Evolutionary conservation across 805 yeast species (phyloP), one percentile per base, ranked within the genome.

Genomic region (Ogataea methylovora): DNA sequence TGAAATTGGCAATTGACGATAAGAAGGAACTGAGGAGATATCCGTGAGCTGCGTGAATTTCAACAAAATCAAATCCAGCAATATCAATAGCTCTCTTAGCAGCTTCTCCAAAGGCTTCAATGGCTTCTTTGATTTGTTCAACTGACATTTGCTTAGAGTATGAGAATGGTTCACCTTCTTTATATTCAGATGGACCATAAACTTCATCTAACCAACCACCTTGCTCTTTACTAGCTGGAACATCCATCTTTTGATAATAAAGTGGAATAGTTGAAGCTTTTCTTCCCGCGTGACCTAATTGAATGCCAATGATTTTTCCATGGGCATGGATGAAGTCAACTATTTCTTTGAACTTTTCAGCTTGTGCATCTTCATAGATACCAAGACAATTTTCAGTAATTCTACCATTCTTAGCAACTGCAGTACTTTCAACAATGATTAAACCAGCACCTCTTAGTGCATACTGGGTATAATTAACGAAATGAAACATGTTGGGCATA

Each of bases 1-100:
- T 65, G 38, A 59, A 51, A 54, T 80, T 77, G 20, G 70, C 54
- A 28, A 49, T 43, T 1, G 58, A 54, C 23, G 71, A 64, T 34
- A 72, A 44, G 43, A 79, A 76, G 44, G 67, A 63, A 45, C 64
- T 60, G 24, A 70, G 39, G 32, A 79, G 52, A 45, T 72, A 76
- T 2, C 85, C 84, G 50, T 77, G 76, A 16, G 86, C 86, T 25
- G 63, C 63, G 51, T 79, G 84, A 33, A 79, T 59, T 48, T 77
- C 84, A 30, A 81, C 71, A 42, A 78, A 78, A 52, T 81, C 85
- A 33, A 72, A 65, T 1, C 78, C 76, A 7, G 76, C 67, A 24
- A 58, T 53, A 11, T 60, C 64, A 23, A 67, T 56, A 2, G 84
- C 73, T 40, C 66, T 63, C 37, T 61, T 56, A 1, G 79, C 75